These are phyloP conservation scores for Pythium phragmiticola DNA, from an alignment of 352 stramenopile species.

Conservation along the genomic window DNA sequence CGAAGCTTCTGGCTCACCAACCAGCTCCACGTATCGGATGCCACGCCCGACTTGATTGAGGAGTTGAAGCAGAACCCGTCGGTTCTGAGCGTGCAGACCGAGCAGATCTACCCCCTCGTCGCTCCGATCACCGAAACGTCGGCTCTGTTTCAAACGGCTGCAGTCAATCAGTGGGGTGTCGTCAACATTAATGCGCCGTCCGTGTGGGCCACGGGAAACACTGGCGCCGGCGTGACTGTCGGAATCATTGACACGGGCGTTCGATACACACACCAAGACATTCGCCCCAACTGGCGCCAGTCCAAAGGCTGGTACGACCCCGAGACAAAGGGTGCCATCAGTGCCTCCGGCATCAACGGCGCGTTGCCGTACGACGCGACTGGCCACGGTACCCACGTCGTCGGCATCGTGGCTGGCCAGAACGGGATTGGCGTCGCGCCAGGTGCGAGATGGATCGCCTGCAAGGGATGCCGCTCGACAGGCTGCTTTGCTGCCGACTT, in stretches of 20 bases:
- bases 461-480: constrained; percentile 20
- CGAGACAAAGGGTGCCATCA: constrained; percentile 16
- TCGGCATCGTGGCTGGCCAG: constrained; percentile 2
- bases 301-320: constrained; percentile 29
- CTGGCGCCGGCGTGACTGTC: constrained; percentile 25
- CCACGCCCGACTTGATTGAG: constrained; percentile 43
- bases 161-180: constrained; percentile 26
- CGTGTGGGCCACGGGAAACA: constrained; percentile 28
- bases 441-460: constrained; percentile 20
- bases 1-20: constrained; percentile 69
- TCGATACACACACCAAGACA: constrained; percentile 20
- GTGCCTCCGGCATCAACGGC: not conserved
- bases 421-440: constrained; percentile 21
- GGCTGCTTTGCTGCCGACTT: constrained; percentile 28
- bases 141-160: constrained; percentile 29
- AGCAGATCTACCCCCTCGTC: constrained; percentile 42
- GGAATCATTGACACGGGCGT: constrained; percentile 34
- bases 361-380: constrained; percentile 27
- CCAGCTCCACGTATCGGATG: constrained; percentile 50
- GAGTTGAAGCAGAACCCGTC: constrained; percentile 39
- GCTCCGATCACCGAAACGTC: constrained; percentile 19
- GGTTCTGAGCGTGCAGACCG: constrained; percentile 39
- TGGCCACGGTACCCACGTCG: constrained; percentile 28
- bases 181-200: constrained; percentile 15
- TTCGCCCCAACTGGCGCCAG: constrained; percentile 13